These are phyloP conservation scores for Sordariomycetes sp. DNA, from an alignment of 2,329 filamentous ascomycete species.

Conservation along the genomic window DNA sequence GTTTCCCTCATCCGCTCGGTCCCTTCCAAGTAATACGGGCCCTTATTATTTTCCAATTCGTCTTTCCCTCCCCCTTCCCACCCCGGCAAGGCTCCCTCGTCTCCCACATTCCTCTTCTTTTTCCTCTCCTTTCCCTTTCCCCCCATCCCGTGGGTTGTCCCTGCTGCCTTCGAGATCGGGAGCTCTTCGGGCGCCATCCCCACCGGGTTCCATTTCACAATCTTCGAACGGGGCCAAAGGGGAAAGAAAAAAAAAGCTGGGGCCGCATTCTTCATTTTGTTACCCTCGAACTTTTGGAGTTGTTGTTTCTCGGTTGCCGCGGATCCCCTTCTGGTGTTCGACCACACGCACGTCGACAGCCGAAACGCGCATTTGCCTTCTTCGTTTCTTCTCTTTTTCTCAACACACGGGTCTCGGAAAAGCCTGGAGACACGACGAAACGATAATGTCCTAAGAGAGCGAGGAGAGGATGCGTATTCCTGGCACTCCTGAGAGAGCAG, in stretches of 20 bases:
- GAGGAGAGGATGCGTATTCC: constrained; percentile 3
- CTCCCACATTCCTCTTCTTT: neutral
- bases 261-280: too few species aligned
- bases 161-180: neutral
- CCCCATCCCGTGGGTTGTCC: constrained; percentile 2
- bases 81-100: neutral
- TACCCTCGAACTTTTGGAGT: constrained; percentile 2
- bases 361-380: neutral
- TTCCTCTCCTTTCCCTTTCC: constrained; percentile 1
- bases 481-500: constrained; percentile 7
- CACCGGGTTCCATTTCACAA: neutral
- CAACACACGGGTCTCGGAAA: neutral
- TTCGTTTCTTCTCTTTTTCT: neutral
- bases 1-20: constrained; percentile 5
- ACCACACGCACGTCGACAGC: constrained; percentile 1
- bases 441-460: constrained; percentile 3
- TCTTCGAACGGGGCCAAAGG: neutral
- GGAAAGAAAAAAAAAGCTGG: neutral
- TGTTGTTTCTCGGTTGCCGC: constrained; percentile 5
- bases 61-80: neutral
- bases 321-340: neutral
- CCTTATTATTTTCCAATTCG: constrained; percentile 4
- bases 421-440: neutral
- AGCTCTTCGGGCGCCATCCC: neutral
- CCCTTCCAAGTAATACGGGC: constrained; percentile 2